These are phyloP conservation scores for Pleurotus citrinopileatus DNA, from an alignment of 768 basidiomycete species.

Conservation along the genomic window DNA sequence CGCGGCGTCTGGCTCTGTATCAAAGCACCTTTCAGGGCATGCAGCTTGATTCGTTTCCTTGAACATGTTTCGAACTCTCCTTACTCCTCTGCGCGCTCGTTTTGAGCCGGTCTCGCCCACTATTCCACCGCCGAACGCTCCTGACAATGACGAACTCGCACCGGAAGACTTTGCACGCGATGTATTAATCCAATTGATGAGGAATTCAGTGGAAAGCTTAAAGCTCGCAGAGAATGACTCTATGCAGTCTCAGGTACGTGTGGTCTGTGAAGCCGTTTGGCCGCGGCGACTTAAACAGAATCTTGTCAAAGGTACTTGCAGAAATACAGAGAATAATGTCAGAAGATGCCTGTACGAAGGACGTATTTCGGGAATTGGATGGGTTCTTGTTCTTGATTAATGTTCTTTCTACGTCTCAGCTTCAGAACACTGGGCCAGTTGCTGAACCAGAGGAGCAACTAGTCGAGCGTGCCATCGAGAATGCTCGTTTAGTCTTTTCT, in stretches of 20 bases:
- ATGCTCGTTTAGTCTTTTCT: slow-evolving; percentile 57
- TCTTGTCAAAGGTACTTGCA: slow-evolving; percentile 46
- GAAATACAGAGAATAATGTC: slow-evolving; percentile 69
- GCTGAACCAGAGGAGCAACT: slow-evolving; percentile 36
- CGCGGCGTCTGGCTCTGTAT: too few species aligned
- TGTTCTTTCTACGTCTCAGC: slow-evolving; percentile 58
- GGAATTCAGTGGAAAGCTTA: slow-evolving; percentile 64
- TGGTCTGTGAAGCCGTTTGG: too few species aligned
- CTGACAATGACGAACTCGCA: slow-evolving; percentile 35
- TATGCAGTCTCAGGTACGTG: slow-evolving; percentile 54
- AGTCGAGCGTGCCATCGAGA: slow-evolving; percentile 42
- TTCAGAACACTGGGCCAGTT: slow-evolving; percentile 26
- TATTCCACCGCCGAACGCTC: slow-evolving; percentile 12
- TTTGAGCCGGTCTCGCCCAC: slow-evolving; percentile 37
- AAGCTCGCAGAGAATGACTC: slow-evolving; percentile 51
- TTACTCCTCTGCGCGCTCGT: slow-evolving; percentile 56
- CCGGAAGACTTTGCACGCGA: slow-evolving; percentile 76
- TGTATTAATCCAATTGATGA: slow-evolving; percentile 69
- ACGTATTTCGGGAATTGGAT: slow-evolving; percentile 78
- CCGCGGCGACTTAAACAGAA: too few species aligned
- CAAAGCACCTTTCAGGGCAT: too few species aligned
- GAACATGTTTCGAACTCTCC: slow-evolving; percentile 54
- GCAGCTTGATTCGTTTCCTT: background rate
- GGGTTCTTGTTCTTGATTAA: slow-evolving; percentile 77
- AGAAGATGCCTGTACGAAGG: slow-evolving; percentile 63